Base-by-base conservation (phyloP, 2,329 filamentous ascomycete genomes). In the Atkinsonella texensis region DNA sequence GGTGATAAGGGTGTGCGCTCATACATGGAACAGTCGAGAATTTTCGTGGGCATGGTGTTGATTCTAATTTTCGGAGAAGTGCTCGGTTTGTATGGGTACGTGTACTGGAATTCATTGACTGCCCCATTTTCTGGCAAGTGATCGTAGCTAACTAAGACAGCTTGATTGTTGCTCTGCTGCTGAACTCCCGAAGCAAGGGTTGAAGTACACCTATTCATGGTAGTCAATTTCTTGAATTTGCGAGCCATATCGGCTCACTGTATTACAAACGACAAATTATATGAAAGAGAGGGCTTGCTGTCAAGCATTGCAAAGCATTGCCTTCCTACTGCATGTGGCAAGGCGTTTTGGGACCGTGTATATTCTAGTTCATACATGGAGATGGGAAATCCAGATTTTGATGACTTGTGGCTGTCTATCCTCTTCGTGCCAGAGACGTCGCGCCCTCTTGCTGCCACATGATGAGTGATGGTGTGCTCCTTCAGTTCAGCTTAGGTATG, bases 21-120 rank as follows among this genome's bases (percentile, higher is more conserved):
- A 52, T 97, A 94, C 73, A 95, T 98, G 89, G 82, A 89, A 63
- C 93, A 98, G 70, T 94, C 87, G 48, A 81, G 91, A 57, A 86
- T 98, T 58, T 98, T 96, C 62, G 93, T 98, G 48, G 93, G 93
- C 69, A 97, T 97, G 93, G 91, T 98, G 46, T 73, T 98, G 62
- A 97, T 97, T 60, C 79, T 97, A 57, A 98, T 98, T 80, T 98
- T 98, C 66, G 93, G 89, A 52, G 93, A 98, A 76, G 93, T 98
- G 17, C 68, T 98, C 66, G 93, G 93, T 68, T 83, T 98, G 33
- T 98, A 98, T 64, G 93, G 93, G 89, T 95, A 76, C 59, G 84
- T 67, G 55, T 12, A 12, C 12, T n/a, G 35, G 18, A 28, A 28
- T 32, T n/a, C 15, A 33, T 17, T 15, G 20, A 20, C 12, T 8